phyloP scores from a whole-genome alignment of 2,329 filamentous ascomycete genomes.

The Colletotrichum somersetense region DNA sequence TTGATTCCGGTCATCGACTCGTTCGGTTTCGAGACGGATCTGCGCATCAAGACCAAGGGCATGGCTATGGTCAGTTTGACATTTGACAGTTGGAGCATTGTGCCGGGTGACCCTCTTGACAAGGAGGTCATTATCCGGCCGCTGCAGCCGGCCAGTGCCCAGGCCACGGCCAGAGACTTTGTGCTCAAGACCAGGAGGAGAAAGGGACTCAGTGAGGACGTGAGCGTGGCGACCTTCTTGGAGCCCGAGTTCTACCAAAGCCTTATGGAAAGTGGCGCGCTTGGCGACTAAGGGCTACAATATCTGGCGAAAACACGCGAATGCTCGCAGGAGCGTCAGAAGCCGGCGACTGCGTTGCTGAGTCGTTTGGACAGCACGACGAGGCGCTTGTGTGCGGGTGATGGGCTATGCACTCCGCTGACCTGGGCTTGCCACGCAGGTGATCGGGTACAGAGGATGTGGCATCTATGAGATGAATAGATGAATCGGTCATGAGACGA shows the following conservation, averaged over 20 bases:
- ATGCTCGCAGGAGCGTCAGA: conserved; percentile 3
- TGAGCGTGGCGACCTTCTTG: conserved; percentile 94
- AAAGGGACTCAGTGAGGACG: conserved; percentile 95
- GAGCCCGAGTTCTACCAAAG: conserved; percentile 94
- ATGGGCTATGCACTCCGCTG: conserved; percentile 9
- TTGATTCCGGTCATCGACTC: conserved; percentile 96
- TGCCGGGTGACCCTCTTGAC: conserved; percentile 95
- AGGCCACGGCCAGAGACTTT: conserved; percentile 94
- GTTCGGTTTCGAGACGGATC: conserved; percentile 97
- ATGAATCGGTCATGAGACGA: conserved; percentile 29
- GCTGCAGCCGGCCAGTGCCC: conserved; percentile 87
- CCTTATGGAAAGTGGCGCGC: conserved; percentile 87
- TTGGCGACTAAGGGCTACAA: conserved; percentile 65
- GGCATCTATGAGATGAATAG: conserved; percentile 20
- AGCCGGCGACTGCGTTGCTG: conserved; percentile 10
- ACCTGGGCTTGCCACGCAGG: conserved; percentile 20
- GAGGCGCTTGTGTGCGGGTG: conserved; percentile 15
- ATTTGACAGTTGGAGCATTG: conserved; percentile 96
- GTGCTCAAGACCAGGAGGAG: conserved; percentile 94
- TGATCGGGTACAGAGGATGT: conserved; percentile 2
- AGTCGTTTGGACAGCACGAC: conserved; percentile 4
- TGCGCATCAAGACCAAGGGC: conserved; percentile 95
- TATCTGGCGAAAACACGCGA: neutral
- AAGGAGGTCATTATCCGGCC: conserved; percentile 84
- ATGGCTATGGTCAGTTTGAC: conserved; percentile 90